These are phyloP conservation scores for Suillus subluteus DNA, from an alignment of 768 basidiomycete species.

Conservation along the genomic window DNA sequence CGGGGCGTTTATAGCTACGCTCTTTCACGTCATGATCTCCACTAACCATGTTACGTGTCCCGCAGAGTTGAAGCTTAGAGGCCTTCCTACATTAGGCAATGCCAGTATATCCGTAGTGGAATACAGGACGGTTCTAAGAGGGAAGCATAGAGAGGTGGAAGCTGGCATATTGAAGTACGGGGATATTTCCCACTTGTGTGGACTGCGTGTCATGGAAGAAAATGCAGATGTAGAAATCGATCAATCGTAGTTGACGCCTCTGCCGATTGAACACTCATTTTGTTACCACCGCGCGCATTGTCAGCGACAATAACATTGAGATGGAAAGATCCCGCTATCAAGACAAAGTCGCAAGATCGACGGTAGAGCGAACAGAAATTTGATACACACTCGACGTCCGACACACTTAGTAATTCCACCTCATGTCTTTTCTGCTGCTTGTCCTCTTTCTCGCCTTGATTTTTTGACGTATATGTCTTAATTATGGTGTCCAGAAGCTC, in stretches of 20 bases:
- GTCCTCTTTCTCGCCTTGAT: conserved; percentile 11
- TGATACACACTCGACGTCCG: too few species aligned
- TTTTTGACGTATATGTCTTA: conserved; percentile 13
- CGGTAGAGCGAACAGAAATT: background rate
- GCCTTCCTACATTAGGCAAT: conserved; percentile 27
- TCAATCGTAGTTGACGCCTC: background rate
- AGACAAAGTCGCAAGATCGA: background rate
- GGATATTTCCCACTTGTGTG: conserved; percentile 55
- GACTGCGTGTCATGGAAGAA: conserved; percentile 38
- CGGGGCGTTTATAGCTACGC: conserved; percentile 60
- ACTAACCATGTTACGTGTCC: conserved; percentile 42
- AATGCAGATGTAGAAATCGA: conserved; percentile 52
- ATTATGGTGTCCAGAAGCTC: conserved; percentile 13
- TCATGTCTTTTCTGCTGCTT: conserved; percentile 5
- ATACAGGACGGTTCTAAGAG: conserved; percentile 29
- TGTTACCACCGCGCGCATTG: background rate
- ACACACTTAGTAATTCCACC: conserved; percentile 7
- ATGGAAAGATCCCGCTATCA: background rate
- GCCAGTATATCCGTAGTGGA: conserved; percentile 26
- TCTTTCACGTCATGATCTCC: conserved; percentile 52
- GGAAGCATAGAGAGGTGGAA: conserved; percentile 17
- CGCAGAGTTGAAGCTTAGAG: conserved; percentile 25
- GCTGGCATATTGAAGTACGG: conserved; percentile 56
- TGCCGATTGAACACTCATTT: background rate
- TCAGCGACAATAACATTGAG: background rate